phyloP scores from a whole-genome alignment of 805 yeast species.

The Metschnikowia colocasiae region DNA sequence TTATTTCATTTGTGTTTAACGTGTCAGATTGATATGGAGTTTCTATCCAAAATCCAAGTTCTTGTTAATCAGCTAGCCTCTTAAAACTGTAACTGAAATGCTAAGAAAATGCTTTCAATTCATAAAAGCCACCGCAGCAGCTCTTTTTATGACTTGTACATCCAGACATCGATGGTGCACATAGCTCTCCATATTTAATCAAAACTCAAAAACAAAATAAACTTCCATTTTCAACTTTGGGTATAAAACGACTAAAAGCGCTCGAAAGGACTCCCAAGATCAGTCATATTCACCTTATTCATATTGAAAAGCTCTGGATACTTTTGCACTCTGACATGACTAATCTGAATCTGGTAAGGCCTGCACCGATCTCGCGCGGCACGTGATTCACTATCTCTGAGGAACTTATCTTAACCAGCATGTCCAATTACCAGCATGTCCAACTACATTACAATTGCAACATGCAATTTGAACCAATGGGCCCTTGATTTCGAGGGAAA shows the following conservation, averaged over 20 bases:
- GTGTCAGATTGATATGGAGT: neutral
- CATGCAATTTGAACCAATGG: constrained; percentile 98
- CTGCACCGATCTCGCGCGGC: neutral
- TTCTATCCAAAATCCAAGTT: neutral
- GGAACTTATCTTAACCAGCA: constrained; percentile 21
- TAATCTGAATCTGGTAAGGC: neutral
- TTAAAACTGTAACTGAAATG: no score
- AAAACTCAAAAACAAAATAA: no score
- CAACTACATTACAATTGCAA: constrained; percentile 83
- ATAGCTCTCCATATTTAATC: no score
- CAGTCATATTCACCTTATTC: neutral
- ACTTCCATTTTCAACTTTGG: no score
- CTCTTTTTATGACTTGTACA: neutral
- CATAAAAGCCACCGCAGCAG: no score
- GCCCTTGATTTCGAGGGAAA: constrained; percentile 97
- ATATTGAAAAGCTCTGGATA: no score
- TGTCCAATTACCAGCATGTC: no score
- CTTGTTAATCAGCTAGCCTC: no score
- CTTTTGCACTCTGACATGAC: neutral
- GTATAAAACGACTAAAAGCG: no score
- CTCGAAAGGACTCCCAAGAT: neutral
- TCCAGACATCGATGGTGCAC: neutral
- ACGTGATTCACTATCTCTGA: neutral
- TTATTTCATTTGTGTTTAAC: neutral
- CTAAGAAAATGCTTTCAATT: no score